Conservation (phyloP, 805 yeast species). For the Candida quercuum region DNA sequence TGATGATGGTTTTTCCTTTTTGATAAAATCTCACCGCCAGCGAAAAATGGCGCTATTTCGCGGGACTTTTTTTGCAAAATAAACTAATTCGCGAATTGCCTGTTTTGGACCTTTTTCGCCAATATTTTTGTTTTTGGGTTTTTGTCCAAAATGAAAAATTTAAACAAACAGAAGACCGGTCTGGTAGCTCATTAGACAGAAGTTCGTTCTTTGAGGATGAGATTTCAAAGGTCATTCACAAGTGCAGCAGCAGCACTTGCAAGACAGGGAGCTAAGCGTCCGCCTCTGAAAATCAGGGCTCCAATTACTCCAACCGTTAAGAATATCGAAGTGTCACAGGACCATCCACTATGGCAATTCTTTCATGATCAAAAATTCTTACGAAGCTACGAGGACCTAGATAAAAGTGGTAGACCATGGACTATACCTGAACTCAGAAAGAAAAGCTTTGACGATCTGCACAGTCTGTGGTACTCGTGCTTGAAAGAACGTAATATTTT, state of each 20-base stretch:
- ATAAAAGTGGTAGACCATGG: conserved; percentile 72
- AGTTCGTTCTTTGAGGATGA: not conserved
- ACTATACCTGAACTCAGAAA: conserved; percentile 81
- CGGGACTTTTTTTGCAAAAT: not conserved
- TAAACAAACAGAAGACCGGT: not conserved
- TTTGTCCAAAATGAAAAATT: not conserved
- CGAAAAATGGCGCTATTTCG: conserved; percentile 2
- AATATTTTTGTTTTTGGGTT: not conserved
- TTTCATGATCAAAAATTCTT: conserved; percentile 60
- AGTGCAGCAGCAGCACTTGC: conserved; percentile 8
- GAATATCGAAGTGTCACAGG: conserved; percentile 67
- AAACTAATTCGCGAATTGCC: not conserved
- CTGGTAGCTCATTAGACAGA: no score
- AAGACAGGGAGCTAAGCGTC: conserved; percentile 13
- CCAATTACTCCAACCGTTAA: conserved; percentile 82
- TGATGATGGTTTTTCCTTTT: not conserved
- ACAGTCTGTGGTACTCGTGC: conserved; percentile 84
- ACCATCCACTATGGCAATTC: conserved; percentile 95
- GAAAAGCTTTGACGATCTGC: conserved; percentile 88
- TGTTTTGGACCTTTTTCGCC: not conserved
- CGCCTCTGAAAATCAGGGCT: conserved; percentile 45
- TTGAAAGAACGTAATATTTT: conserved; percentile 77
- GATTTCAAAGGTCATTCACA: conserved; percentile 15
- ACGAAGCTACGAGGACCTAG: conserved; percentile 51
- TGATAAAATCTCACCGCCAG: not conserved